Evolutionary conservation across 176 grass and related monocot genomes (phyloP).

Genomic region (Thalia dealbata): DNA sequence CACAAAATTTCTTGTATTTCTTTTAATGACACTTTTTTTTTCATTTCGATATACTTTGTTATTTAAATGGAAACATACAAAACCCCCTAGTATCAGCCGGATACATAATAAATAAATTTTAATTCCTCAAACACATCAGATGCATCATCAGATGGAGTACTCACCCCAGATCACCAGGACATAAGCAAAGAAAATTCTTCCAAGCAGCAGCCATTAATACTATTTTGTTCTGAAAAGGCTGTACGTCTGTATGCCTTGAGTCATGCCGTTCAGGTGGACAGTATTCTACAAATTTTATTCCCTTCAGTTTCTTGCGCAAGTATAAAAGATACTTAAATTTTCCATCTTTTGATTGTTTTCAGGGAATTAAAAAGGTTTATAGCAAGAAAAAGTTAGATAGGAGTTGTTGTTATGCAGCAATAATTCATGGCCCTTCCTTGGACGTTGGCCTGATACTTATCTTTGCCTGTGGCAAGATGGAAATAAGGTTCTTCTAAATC

Average conservation of each 20-base stretch:
- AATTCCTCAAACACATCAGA: constrained; percentile 27
- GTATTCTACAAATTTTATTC: background rate
- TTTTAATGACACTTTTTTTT: background rate
- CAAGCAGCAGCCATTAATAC: constrained; percentile 37
- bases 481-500: constrained; percentile 53
- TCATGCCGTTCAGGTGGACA: constrained; percentile 70
- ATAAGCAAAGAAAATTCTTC: constrained; percentile 22
- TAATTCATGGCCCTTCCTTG: constrained; percentile 48
- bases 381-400: constrained; percentile 63
- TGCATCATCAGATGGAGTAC: constrained; percentile 23
- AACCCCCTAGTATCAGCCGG: background rate
- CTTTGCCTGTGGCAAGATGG: constrained; percentile 63
- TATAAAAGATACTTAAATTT: background rate
- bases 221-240: constrained; percentile 91
- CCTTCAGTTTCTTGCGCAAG: background rate
- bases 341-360: constrained; percentile 3
- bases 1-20: background rate
- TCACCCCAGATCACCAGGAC: constrained; percentile 24
- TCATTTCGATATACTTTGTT: background rate
- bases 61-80: background rate
- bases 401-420: constrained; percentile 58
- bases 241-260: constrained; percentile 62
- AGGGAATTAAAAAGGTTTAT: constrained; percentile 80
- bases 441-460: constrained; percentile 65
- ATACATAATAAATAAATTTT: background rate